Evolutionary conservation across 352 stramenopile species (phyloP), one percentile per base, ranked within the genome.

Genomic region (Plasmopara muralis): DNA sequence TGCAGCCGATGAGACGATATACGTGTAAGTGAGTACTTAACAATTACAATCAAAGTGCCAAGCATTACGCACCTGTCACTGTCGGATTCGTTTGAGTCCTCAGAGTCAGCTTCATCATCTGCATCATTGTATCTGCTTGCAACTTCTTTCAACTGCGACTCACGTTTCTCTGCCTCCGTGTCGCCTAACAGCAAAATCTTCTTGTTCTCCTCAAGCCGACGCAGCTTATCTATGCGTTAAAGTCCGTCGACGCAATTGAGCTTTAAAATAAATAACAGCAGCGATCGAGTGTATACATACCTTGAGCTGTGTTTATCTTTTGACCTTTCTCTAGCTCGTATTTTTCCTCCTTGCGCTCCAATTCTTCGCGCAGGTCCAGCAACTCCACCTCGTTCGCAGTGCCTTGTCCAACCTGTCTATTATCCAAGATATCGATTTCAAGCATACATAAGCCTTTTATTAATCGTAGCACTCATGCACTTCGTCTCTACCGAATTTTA

Each of bases 61-160:
- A 18, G 15, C 12, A 14, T 37, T 2, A n/a, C 53, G 9, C 33
- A 84, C 68, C 73, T 86, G 64, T 94, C 80, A 43, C 70, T 87
- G 51, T 93, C 77, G 8, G 72, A 83, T 38, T 93, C 84, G 30
- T 78, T 82, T 0, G 70, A 85, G 3, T 60, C 68, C 30, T 86
- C 78, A 0, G 70, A 83, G 18, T 77, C 81, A 7, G 73, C 73
- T 1, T 87, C 75, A 44, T 96, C 88, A 35, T 98, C 95, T 53
- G 74, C 71, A 55, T 96, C 87, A 54, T 97, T 82, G 54, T 96
- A 94, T 60, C 92, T 93, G 33, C 74, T 87, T 10, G 79, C 87
- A 20, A 97, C 74, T 48, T 89, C 87, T 39, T 93, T 92, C 37
- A 97, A 72, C 47, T 86, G 71, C 31, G 81, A 85, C 64, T 95